Evolutionary conservation across 1,139 yeast genomes (phyloP), one percentile per base, ranked within the genome.

Genomic region (Suhomyces anneliseae): DNA sequence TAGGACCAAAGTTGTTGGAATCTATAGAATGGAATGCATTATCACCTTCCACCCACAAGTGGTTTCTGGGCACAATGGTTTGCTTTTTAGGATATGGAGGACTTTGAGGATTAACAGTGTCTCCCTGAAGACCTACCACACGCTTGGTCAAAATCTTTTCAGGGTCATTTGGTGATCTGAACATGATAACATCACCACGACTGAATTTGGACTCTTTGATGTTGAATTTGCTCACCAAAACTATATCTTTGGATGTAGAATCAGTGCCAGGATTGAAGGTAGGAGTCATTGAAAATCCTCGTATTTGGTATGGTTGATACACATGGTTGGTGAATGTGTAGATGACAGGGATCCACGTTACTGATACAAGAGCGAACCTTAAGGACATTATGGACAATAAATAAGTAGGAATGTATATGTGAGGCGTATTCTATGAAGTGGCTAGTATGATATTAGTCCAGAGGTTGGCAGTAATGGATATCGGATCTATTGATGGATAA

Each of bases 1-100:
- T 78, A 0, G 97, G 95, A 0, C 97, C 97, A 68, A 87, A 90
- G 8, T 76, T 78, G 62, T 90, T 90, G 42, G 93, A 84, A 65
- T 90, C 97, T 4, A 90, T 69, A 1, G 95, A 86, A 59, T 89
- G 97, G 45, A 85, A 70, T n/a, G 67, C 66, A 61, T 90, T 90
- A 62, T 92, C 98, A 4, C 98, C 98, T 64, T 92, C 97, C 0
- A 90, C 90, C 97, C 97, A 92, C 10, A 89, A 58, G 62, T 92
- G 98, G 58, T 84, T 86, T 47, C 88, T 67, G 4, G 97, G 97
- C 2, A 92, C 70, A 27, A 68, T 68, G 8, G 85, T 83, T 38
- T 72, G 70, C 2, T 74, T 69, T 58, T 82, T 78, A 1, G 95
- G 93, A 60, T 87, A 89, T 15, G 83, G 83, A 31, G 67, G 64